Percentiles rank a stretch among this genome's conserved stretches.
Evolutionary conservation across 495 filamentous ascomycete species (phyloP).

Genomic region (Trypethelium eluteriae): DNA sequence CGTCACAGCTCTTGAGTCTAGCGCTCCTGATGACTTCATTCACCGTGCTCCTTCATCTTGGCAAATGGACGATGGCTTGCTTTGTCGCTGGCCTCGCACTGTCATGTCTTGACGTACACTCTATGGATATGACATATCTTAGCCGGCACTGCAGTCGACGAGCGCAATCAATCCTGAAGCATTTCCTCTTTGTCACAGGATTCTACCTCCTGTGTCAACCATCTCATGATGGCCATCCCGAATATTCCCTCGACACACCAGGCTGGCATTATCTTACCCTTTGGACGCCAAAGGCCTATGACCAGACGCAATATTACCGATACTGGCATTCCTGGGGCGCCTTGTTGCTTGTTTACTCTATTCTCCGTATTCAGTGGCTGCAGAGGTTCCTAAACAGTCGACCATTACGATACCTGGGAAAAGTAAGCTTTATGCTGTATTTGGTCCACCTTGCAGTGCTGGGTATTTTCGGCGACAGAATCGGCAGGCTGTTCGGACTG

Average conservation of each 20-base stretch:
- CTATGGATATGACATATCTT: conserved; percentile 6
- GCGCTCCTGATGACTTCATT: not conserved
- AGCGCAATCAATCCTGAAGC: not conserved
- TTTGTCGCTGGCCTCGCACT: conserved; percentile 16
- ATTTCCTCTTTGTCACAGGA: conserved; percentile 13
- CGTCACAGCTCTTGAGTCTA: not conserved
- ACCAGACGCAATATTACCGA: conserved; percentile 30
- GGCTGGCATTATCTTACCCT: conserved; percentile 44
- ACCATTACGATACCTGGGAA: conserved; percentile 22
- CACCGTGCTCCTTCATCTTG: conserved; percentile 11
- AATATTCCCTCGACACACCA: conserved; percentile 33
- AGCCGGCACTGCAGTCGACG: not conserved
- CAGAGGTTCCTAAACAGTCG: conserved; percentile 32
- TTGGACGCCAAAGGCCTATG: conserved; percentile 45
- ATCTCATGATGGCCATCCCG: conserved; percentile 14
- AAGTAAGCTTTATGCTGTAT: conserved; percentile 23
- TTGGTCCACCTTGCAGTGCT: conserved; percentile 23
- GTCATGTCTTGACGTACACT: not conserved
- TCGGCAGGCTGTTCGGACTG: conserved; percentile 22
- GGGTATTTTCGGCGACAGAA: conserved; percentile 35
- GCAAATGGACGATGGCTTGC: conserved; percentile 20
- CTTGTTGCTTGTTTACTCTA: conserved; percentile 32
- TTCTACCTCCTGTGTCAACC: conserved; percentile 18
- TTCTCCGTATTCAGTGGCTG: conserved; percentile 31
- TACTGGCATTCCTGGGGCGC: conserved; percentile 30